These are phyloP conservation scores for Fusarium robinianum DNA, from an alignment of 2,329 filamentous ascomycete species.

Conservation along the genomic window DNA sequence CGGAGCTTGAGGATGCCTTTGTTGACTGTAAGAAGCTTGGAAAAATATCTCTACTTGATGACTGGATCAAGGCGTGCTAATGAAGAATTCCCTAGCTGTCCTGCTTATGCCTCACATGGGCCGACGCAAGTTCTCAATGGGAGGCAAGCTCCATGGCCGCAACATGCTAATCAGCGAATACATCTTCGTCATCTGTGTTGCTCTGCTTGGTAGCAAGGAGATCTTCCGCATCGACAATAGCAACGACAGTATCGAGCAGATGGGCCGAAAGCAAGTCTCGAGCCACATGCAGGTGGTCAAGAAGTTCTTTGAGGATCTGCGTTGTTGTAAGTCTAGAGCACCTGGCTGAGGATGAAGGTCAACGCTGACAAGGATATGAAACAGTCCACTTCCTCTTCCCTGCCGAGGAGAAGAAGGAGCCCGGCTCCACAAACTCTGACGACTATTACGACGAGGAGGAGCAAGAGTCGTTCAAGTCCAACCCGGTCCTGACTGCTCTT, in stretches of 20 bases:
- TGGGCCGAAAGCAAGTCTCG: slow-evolving; percentile 67
- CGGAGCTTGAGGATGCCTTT: slow-evolving; percentile 67
- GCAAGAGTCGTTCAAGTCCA: slow-evolving; percentile 64
- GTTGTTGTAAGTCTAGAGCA: slow-evolving; percentile 59
- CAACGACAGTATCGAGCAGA: slow-evolving; percentile 51
- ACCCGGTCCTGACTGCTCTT: slow-evolving; percentile 65
- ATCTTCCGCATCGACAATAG: slow-evolving; percentile 50
- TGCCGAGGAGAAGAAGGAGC: slow-evolving; percentile 59
- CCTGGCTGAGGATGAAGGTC: neutral
- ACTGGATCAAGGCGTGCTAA: slow-evolving; percentile 23
- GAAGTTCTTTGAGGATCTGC: slow-evolving; percentile 65
- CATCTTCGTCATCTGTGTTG: slow-evolving; percentile 54
- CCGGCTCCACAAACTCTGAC: slow-evolving; percentile 66
- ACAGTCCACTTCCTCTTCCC: slow-evolving; percentile 65
- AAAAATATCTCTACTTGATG: too few relatives aligned
- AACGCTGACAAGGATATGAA: slow-evolving; percentile 19
- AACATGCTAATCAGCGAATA: slow-evolving; percentile 74
- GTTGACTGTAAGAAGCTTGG: slow-evolving; percentile 62
- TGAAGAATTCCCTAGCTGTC: slow-evolving; percentile 59
- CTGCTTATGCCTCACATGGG: slow-evolving; percentile 69
- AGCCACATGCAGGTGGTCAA: slow-evolving; percentile 74
- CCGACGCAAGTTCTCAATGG: slow-evolving; percentile 67
- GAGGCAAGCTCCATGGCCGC: slow-evolving; percentile 65
- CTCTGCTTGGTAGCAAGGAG: slow-evolving; percentile 47
- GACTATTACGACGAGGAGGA: slow-evolving; percentile 50